phyloP scores from a whole-genome alignment of 2,329 filamentous ascomycete species.

The Tolypocladium endophyticum region DNA sequence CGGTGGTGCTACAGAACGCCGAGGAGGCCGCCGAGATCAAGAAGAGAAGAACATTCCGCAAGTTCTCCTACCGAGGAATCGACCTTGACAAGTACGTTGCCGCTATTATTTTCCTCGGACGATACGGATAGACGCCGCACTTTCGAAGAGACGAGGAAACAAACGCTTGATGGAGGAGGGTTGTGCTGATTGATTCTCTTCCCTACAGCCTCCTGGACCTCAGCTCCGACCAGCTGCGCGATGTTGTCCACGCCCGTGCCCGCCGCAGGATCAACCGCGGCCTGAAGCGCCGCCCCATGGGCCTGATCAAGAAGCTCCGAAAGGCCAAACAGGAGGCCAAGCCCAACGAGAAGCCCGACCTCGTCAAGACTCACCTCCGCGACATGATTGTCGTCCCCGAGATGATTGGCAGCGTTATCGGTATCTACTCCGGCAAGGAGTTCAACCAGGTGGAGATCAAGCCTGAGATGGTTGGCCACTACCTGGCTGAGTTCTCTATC shows the following conservation, averaged over 20 bases:
- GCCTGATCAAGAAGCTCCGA: constrained; percentile 99
- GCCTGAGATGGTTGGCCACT: constrained; percentile 99
- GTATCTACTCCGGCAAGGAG: constrained; percentile 99
- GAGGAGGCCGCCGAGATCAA: constrained; percentile 99
- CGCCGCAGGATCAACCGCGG: constrained; percentile 99
- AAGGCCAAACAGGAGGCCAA: constrained; percentile 98
- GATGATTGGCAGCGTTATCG: constrained; percentile 98
- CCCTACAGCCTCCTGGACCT: constrained; percentile 85
- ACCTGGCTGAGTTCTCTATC: constrained; percentile 98
- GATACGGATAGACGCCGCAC: neutral
- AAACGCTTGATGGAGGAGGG: neutral
- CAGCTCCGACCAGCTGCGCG: constrained; percentile 94
- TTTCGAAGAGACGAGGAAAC: constrained; percentile 2
- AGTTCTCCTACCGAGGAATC: constrained; percentile 99
- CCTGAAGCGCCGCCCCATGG: constrained; percentile 99
- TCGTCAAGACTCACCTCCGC: constrained; percentile 98
- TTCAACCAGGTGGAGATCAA: constrained; percentile 99
- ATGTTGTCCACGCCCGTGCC: constrained; percentile 98
- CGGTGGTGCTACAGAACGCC: constrained; percentile 57
- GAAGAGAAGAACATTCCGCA: constrained; percentile 99
- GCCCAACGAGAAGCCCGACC: constrained; percentile 99
- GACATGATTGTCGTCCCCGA: constrained; percentile 99
- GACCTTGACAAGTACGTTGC: constrained; percentile 93
- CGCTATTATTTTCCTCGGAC: neutral
- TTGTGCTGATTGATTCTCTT: constrained; percentile 10